These are phyloP conservation scores for Yamadazyma phyllophila DNA, from an alignment of 805 yeast species.

Conservation along the genomic window DNA sequence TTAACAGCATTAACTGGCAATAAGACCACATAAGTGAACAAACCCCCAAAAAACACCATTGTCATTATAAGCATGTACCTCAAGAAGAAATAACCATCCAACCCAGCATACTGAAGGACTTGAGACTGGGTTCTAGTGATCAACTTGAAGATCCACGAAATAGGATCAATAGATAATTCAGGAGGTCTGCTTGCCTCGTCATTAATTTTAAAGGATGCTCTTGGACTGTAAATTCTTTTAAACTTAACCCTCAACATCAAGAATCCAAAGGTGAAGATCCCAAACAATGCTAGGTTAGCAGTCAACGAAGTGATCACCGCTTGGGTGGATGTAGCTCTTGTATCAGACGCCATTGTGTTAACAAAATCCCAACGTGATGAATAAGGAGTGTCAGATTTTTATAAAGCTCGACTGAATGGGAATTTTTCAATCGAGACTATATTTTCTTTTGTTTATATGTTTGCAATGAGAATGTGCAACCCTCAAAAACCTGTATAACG, in stretches of 20 bases:
- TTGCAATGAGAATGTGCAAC: constrained; percentile 2
- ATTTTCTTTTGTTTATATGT: constrained; percentile 4
- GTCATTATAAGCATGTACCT: constrained; percentile 67
- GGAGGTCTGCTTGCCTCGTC: constrained; percentile 65
- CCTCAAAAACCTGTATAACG: background rate
- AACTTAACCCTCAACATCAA: constrained; percentile 62
- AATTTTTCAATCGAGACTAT: constrained; percentile 2
- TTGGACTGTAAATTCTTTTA: constrained; percentile 81
- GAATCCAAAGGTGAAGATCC: constrained; percentile 59
- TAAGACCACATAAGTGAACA: constrained; percentile 61
- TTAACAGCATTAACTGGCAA: constrained; percentile 71
- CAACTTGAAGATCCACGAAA: constrained; percentile 68
- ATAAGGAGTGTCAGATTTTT: background rate
- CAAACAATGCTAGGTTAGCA: constrained; percentile 65
- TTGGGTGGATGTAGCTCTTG: constrained; percentile 51
- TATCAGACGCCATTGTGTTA: constrained; percentile 5
- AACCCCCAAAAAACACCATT: constrained; percentile 42
- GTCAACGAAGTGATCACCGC: constrained; percentile 71
- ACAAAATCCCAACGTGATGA: background rate
- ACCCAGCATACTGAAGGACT: constrained; percentile 80
- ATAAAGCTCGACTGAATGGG: background rate
- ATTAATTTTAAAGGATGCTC: constrained; percentile 60
- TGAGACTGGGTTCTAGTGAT: constrained; percentile 68
- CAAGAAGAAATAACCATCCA: constrained; percentile 91
- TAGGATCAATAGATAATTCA: constrained; percentile 66